Conservation (phyloP, 176 grass and related monocot species). For the Eleusine indica region DNA sequence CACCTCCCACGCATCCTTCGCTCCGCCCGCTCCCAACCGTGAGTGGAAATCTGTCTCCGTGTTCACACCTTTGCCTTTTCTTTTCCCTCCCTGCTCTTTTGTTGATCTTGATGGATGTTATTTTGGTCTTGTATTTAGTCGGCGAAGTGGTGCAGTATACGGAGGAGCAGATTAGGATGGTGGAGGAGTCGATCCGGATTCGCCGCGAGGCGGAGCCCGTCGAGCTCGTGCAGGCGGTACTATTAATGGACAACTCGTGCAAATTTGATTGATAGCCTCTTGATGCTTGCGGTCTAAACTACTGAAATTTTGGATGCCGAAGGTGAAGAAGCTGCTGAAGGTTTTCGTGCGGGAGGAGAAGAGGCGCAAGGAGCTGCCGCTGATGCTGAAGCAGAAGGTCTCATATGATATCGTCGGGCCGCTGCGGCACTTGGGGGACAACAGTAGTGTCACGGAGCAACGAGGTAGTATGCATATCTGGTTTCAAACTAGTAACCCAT, state of each 20-base stretch:
- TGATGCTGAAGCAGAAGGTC: conserved; percentile 69
- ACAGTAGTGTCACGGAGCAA: conserved; percentile 53
- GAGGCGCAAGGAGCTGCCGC: conserved; percentile 56
- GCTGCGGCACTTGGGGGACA: conserved; percentile 50
- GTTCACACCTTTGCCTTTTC: neutral
- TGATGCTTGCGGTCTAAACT: conserved; percentile 14
- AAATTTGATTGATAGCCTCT: conserved; percentile 7
- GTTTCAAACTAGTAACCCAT: conserved; percentile 1
- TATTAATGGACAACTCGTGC: conserved; percentile 1
- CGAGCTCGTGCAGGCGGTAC: conserved; percentile 79
- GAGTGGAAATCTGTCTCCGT: conserved; percentile 15
- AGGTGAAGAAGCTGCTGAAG: conserved; percentile 77
- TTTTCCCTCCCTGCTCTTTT: neutral
- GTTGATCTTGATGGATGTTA: neutral
- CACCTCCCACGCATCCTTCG: conserved; percentile 37
- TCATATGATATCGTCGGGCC: conserved; percentile 59
- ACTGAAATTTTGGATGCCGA: neutral
- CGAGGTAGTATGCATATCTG: conserved; percentile 50
- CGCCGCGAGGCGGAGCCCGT: conserved; percentile 60
- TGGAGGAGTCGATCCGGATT: conserved; percentile 86
- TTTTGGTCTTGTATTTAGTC: conserved; percentile 20
- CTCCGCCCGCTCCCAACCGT: conserved; percentile 30
- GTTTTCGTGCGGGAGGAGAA: conserved; percentile 55
- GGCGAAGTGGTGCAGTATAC: conserved; percentile 45
- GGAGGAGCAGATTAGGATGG: conserved; percentile 72